Percentiles rank a stretch among this genome's conserved stretches.
Evolutionary conservation across 1,284 basidiomycete genomes (phyloP).

Genomic region (Veloboletus limbatus): DNA sequence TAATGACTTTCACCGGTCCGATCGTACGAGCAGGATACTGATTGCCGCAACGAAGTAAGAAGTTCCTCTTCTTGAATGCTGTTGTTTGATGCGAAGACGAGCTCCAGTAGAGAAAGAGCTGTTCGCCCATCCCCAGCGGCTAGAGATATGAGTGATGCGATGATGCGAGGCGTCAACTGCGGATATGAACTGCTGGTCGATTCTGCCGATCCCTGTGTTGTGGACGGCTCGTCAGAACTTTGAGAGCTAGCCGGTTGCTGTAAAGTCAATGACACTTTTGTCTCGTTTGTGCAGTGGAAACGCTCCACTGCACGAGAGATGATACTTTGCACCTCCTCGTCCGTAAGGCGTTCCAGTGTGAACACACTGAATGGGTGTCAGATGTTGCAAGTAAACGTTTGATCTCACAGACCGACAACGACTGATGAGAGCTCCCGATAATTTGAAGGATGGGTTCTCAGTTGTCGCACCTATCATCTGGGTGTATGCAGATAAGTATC

Average conservation of each 20-base stretch:
- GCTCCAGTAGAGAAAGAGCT: slow-evolving; percentile 64
- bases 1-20: slow-evolving; percentile 76
- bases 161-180: slow-evolving; percentile 47
- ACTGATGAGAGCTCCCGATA: slow-evolving; percentile 75
- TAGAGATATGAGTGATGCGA: slow-evolving; percentile 53
- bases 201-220: slow-evolving; percentile 20
- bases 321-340: slow-evolving; percentile 54
- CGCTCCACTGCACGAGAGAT: slow-evolving; percentile 50
- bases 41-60: slow-evolving; percentile 48
- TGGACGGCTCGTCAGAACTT: slow-evolving; percentile 8
- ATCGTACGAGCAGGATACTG: slow-evolving; percentile 66
- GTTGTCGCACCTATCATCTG: slow-evolving; percentile 87
- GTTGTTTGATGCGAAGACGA: slow-evolving; percentile 47
- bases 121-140: slow-evolving; percentile 70
- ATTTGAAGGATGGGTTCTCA: slow-evolving; percentile 89
- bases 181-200: slow-evolving; percentile 28
- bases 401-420: slow-evolving; percentile 64
- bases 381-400: neutral
- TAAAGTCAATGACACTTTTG: neutral
- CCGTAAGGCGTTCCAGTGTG: slow-evolving; percentile 58
- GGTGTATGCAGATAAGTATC: slow-evolving; percentile 13
- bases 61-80: slow-evolving; percentile 43
- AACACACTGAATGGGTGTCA: slow-evolving; percentile 50
- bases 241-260: slow-evolving; percentile 14
- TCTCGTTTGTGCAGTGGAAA: slow-evolving; percentile 23